Percentiles rank a stretch among this genome's conserved stretches.
phyloP scores from a whole-genome alignment of 208 protist genomes.

The Acanthamoeba culbertsoni region DNA sequence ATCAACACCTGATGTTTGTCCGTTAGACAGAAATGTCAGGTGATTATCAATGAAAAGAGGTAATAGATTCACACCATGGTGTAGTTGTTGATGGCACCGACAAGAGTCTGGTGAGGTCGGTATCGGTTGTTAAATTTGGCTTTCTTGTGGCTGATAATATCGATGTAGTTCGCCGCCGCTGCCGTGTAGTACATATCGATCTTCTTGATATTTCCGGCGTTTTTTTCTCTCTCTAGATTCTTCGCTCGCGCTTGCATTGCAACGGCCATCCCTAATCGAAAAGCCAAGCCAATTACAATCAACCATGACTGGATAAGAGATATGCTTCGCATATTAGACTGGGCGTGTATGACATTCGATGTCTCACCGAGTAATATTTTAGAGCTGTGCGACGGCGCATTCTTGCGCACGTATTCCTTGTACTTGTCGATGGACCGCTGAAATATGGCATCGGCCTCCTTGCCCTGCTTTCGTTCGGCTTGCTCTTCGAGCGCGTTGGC shows the following conservation, averaged over 20 bases:
- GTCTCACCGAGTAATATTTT: not conserved
- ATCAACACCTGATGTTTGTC: not conserved
- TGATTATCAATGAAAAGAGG: not conserved
- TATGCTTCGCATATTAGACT: too few relatives aligned
- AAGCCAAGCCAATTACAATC: not conserved
- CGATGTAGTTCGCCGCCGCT: not conserved
- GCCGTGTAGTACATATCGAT: not conserved
- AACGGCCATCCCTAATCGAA: not conserved
- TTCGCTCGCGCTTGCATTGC: not conserved
- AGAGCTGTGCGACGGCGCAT: not conserved
- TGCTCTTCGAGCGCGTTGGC: constrained; percentile 14
- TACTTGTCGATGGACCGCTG: constrained; percentile 21
- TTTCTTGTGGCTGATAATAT: not conserved
- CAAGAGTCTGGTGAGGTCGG: not conserved
- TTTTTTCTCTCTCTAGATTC: not conserved
- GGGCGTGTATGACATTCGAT: not conserved
- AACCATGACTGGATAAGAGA: not conserved
- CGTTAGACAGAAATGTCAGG: not conserved
- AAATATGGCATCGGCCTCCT: not conserved
- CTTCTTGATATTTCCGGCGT: not conserved
- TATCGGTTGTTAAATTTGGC: not conserved
- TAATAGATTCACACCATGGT: not conserved
- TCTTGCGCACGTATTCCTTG: constrained; percentile 30
- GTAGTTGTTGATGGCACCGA: constrained; percentile 21
- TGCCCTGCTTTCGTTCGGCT: constrained; percentile 14